Conservation (phyloP, 495 filamentous ascomycete genomes). For the Ramalina peruviana region DNA sequence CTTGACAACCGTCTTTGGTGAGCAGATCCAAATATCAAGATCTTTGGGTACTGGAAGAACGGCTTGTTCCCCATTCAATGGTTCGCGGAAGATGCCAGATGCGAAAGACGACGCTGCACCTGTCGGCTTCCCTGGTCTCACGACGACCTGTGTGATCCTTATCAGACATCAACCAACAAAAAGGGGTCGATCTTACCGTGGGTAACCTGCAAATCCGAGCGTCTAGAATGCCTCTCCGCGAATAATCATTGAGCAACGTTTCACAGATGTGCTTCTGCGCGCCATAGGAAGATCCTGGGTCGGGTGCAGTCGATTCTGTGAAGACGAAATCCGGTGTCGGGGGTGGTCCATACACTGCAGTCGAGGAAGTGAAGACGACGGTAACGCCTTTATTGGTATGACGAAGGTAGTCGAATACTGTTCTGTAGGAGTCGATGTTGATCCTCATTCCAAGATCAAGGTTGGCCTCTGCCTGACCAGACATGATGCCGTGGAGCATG, state of each 20-base stretch:
- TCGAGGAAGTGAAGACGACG: slow-evolving; percentile 43
- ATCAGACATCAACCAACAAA: background rate
- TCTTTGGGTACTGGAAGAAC: slow-evolving; percentile 43
- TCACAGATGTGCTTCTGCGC: slow-evolving; percentile 69
- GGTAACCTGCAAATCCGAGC: slow-evolving; percentile 56
- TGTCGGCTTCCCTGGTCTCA: slow-evolving; percentile 60
- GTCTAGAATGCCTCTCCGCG: slow-evolving; percentile 53
- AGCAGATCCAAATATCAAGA: slow-evolving; percentile 50
- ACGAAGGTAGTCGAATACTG: slow-evolving; percentile 48
- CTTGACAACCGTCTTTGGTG: slow-evolving; percentile 50
- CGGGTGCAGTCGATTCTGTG: slow-evolving; percentile 44
- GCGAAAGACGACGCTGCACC: slow-evolving; percentile 64
- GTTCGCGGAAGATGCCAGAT: slow-evolving; percentile 59
- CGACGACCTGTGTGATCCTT: slow-evolving; percentile 23
- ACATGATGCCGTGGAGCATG: slow-evolving; percentile 81
- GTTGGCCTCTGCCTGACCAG: slow-evolving; percentile 58
- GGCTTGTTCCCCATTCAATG: slow-evolving; percentile 48
- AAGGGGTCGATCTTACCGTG: slow-evolving; percentile 32
- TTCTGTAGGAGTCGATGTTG: slow-evolving; percentile 59
- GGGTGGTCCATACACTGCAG: slow-evolving; percentile 46
- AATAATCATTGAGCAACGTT: slow-evolving; percentile 61
- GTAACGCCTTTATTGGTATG: slow-evolving; percentile 42
- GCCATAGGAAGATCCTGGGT: slow-evolving; percentile 60
- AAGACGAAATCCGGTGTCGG: slow-evolving; percentile 31
- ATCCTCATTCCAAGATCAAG: slow-evolving; percentile 59